phyloP scores from a whole-genome alignment of 768 basidiomycete species.

The Tricholoma bakamatsutake region DNA sequence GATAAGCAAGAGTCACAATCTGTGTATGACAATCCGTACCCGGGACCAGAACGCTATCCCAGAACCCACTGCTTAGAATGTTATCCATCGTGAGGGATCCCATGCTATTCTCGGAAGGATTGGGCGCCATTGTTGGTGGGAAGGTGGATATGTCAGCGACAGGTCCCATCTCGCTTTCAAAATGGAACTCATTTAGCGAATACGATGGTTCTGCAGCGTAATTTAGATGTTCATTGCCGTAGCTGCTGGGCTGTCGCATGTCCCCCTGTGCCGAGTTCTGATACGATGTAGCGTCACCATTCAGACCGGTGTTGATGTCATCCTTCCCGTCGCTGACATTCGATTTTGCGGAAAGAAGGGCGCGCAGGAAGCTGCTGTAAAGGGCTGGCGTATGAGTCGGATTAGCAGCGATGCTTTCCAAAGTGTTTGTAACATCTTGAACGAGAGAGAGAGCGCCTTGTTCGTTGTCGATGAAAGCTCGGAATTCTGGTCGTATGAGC shows the following conservation, averaged over 20 bases:
- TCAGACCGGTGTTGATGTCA: not conserved
- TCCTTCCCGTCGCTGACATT: not conserved
- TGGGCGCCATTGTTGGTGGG: conserved; percentile 79
- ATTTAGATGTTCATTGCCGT: conserved; percentile 10
- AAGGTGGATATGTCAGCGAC: conserved; percentile 78
- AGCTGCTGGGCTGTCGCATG: conserved; percentile 18
- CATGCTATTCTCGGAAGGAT: conserved; percentile 28
- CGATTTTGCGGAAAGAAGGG: conserved; percentile 56
- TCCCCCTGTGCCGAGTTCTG: conserved; percentile 17
- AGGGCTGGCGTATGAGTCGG: conserved; percentile 84
- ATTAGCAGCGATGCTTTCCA: conserved; percentile 75
- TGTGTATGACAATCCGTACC: conserved; percentile 40
- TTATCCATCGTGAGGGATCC: conserved; percentile 73
- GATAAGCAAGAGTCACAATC: not conserved
- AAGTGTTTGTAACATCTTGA: conserved; percentile 73
- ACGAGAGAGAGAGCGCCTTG: conserved; percentile 64
- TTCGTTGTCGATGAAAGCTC: conserved; percentile 68
- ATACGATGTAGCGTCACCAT: not conserved
- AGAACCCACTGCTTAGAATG: conserved; percentile 73
- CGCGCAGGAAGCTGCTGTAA: conserved; percentile 78
- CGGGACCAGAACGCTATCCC: conserved; percentile 85
- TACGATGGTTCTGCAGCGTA: conserved; percentile 23
- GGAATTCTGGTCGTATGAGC: conserved; percentile 83
- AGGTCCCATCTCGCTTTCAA: conserved; percentile 81
- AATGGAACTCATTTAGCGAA: conserved; percentile 54